These are phyloP conservation scores for Patellifolia procumbens DNA, from an alignment of 179 eudicot genomes.

Conservation along the genomic window DNA sequence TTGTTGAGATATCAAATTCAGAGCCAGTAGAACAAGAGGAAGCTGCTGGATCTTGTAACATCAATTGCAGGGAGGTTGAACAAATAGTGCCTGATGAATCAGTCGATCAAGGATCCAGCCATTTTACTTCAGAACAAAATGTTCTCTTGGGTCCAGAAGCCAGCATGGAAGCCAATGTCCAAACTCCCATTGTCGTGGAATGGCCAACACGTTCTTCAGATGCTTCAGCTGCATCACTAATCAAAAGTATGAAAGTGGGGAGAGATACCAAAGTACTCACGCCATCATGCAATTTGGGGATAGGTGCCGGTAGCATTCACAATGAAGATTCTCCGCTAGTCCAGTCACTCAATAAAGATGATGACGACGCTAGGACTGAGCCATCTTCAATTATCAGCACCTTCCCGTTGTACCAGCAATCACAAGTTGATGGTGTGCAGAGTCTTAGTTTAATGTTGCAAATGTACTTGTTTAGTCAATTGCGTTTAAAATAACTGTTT, in stretches of 20 bases:
- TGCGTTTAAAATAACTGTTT: not conserved
- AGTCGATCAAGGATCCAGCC: not conserved
- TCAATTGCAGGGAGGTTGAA: not conserved
- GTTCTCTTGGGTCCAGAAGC: not conserved
- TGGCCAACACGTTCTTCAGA: not conserved
- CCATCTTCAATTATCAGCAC: not conserved
- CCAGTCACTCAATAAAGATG: not conserved
- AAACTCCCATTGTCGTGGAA: slow-evolving; percentile 7
- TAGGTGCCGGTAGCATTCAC: not conserved
- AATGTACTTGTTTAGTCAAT: not conserved
- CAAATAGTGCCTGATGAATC: not conserved
- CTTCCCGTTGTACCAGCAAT: not conserved
- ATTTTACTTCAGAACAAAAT: not conserved
- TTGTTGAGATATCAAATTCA: not conserved
- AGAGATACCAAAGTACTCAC: not conserved
- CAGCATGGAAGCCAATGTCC: not conserved
- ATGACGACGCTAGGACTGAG: not conserved
- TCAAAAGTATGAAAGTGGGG: not conserved
- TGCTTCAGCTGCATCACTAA: not conserved
- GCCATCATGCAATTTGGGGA: not conserved
- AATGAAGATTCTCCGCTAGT: not conserved
- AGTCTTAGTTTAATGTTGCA: not conserved
- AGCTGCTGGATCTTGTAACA: slow-evolving; percentile 7
- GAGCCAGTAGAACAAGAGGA: slow-evolving; percentile 8
- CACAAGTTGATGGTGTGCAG: slow-evolving; percentile 20